Conservation (phyloP, 768 basidiomycete species). For the Galerina sulciceps region DNA sequence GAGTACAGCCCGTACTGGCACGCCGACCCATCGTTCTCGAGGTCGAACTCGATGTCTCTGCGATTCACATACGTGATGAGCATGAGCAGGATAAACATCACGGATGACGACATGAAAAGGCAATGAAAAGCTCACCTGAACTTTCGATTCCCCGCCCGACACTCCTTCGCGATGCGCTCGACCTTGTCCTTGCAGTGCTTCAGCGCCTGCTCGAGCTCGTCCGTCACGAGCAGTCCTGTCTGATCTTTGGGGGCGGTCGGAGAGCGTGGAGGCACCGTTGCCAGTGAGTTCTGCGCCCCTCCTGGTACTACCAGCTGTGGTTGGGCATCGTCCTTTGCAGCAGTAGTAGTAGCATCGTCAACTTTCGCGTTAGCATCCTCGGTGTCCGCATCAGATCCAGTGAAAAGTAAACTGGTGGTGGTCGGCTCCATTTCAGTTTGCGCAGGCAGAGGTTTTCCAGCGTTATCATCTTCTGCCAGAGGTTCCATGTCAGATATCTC, state of each 20-base stretch:
- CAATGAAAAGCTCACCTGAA: conserved; percentile 40
- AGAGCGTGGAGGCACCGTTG: neutral
- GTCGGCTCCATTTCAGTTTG: too few species aligned
- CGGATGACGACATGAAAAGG: neutral
- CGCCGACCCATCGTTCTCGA: conserved; percentile 41
- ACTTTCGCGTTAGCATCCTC: too few species aligned
- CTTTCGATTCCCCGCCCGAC: conserved; percentile 44
- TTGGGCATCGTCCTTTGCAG: neutral
- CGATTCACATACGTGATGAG: neutral
- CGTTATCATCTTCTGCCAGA: too few species aligned
- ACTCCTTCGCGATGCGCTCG: conserved; percentile 45
- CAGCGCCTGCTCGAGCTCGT: conserved; percentile 49
- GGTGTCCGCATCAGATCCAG: too few species aligned
- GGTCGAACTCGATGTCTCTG: conserved; percentile 57
- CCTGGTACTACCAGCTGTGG: neutral
- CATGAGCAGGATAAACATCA: neutral
- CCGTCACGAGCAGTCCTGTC: conserved; percentile 49
- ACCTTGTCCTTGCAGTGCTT: conserved; percentile 46
- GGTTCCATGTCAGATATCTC: too few species aligned
- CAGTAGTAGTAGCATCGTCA: neutral
- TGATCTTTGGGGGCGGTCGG: conserved; percentile 20
- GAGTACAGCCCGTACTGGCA: conserved; percentile 43
- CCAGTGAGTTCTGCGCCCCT: neutral
- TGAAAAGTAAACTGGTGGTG: too few species aligned
- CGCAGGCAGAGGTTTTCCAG: too few species aligned